Conservation (phyloP, 2,329 filamentous ascomycete species). For the Chaetomium olivaceum region DNA sequence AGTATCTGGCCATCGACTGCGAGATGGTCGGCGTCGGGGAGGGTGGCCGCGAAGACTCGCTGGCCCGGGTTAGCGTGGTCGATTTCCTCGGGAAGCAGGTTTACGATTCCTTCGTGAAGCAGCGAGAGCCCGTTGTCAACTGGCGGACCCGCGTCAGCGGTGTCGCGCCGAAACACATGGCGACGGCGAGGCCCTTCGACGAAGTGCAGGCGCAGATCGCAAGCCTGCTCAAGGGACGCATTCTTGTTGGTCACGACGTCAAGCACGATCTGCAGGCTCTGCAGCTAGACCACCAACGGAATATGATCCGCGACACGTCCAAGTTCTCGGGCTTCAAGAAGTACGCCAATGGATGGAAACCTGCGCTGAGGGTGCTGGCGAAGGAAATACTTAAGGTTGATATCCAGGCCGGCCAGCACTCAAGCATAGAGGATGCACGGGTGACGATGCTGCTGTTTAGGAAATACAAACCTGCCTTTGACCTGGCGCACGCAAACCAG, state of each 20-base stretch:
- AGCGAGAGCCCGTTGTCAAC: constrained; percentile 77
- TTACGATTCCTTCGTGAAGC: constrained; percentile 89
- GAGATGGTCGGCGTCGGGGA: constrained; percentile 94
- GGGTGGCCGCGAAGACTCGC: constrained; percentile 67
- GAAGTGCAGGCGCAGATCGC: constrained; percentile 75
- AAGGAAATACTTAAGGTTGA: constrained; percentile 59
- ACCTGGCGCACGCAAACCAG: constrained; percentile 72
- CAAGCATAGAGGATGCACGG: constrained; percentile 76
- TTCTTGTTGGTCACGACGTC: constrained; percentile 82
- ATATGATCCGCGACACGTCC: constrained; percentile 82
- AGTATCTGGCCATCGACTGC: constrained; percentile 92
- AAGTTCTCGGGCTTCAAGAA: constrained; percentile 74
- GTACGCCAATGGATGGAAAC: constrained; percentile 66
- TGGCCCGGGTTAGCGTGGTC: constrained; percentile 86
- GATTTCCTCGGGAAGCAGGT: constrained; percentile 92
- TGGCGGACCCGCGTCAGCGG: constrained; percentile 89
- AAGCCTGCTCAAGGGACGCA: constrained; percentile 65
- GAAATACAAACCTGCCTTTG: constrained; percentile 80
- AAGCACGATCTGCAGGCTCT: constrained; percentile 77
- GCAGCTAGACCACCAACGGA: constrained; percentile 73
- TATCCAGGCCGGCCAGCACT: constrained; percentile 65
- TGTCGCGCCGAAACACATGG: constrained; percentile 73
- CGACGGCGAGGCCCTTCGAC: constrained; percentile 67
- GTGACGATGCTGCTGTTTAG: constrained; percentile 89
- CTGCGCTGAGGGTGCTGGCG: constrained; percentile 62